These are phyloP conservation scores for Ruellia speciosa DNA, from an alignment of 305 asterid genomes.

Conservation along the genomic window DNA sequence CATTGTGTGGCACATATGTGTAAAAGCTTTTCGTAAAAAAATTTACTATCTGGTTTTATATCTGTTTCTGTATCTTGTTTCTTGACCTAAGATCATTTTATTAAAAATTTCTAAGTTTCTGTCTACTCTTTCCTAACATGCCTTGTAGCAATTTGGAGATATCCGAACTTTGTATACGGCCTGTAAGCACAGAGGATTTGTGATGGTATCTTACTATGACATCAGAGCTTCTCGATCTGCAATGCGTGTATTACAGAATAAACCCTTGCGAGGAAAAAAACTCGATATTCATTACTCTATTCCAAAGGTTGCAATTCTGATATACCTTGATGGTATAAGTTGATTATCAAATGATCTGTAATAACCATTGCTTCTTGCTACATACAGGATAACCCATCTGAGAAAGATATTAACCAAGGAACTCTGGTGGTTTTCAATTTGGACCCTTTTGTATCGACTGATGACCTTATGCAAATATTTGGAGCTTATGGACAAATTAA, in stretches of 20 bases:
- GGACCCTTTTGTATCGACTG: slow-evolving; percentile 49
- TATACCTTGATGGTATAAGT: neutral
- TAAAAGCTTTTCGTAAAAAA: too few relatives aligned
- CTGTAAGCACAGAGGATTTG: slow-evolving; percentile 96
- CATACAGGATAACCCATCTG: slow-evolving; percentile 92
- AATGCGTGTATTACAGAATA: slow-evolving; percentile 84
- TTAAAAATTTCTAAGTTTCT: too few relatives aligned
- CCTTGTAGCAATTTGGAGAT: slow-evolving; percentile 78
- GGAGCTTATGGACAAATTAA: slow-evolving; percentile 91
- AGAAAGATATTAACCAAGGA: slow-evolving; percentile 93
- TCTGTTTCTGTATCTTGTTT: too few relatives aligned
- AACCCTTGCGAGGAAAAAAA: slow-evolving; percentile 82
- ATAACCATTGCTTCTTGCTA: slow-evolving; percentile 7
- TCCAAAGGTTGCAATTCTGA: slow-evolving; percentile 57
- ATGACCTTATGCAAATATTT: slow-evolving; percentile 53
- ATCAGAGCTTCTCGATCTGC: slow-evolving; percentile 94
- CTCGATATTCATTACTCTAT: slow-evolving; percentile 95
- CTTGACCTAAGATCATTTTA: too few relatives aligned
- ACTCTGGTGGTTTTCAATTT: slow-evolving; percentile 91
- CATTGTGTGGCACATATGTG: too few relatives aligned
- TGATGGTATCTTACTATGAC: slow-evolving; percentile 97
- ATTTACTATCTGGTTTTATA: too few relatives aligned
- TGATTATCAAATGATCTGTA: neutral
- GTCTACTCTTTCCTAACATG: too few relatives aligned
- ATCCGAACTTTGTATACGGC: slow-evolving; percentile 88